Evolutionary conservation across 139 green algal genomes (phyloP).

Genomic region (Tetraselmis striata): DNA sequence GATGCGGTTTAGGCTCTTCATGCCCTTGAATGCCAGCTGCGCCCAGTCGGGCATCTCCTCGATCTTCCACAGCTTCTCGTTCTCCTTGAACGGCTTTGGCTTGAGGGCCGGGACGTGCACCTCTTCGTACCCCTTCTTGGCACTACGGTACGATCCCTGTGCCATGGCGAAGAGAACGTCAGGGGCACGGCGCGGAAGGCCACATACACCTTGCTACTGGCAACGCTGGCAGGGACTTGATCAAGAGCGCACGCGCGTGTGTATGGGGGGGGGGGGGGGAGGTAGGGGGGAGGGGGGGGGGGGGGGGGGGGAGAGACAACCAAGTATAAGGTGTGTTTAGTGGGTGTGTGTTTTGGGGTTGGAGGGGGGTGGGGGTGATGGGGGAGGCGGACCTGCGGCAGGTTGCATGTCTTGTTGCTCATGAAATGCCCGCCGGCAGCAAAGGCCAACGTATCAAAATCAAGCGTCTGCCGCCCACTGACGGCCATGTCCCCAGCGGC

Average conservation of each 20-base stretch:
- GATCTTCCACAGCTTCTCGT: conserved; percentile 71
- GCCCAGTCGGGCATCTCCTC: conserved; percentile 87
- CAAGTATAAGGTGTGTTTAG: no score
- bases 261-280: no score
- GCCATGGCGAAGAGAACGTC: neutral
- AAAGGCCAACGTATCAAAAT: conserved; percentile 84
- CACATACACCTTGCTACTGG: neutral
- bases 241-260: no score
- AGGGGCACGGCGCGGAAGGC: neutral
- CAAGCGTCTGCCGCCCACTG: conserved; percentile 60
- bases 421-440: conserved; percentile 77
- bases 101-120: conserved; percentile 93
- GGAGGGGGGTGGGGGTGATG: no score
- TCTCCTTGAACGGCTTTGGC: conserved; percentile 72
- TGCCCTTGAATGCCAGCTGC: conserved; percentile 77
- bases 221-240: no score
- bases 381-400: conserved; percentile 62
- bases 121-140: conserved; percentile 91
- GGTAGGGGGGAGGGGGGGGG: no score
- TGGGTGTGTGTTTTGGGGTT: neutral
- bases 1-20: conserved; percentile 87
- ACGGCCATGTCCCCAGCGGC: conserved; percentile 2
- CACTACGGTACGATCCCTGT: conserved; percentile 22
- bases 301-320: no score
- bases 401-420: conserved; percentile 73